Base-by-base conservation (phyloP, 352 stramenopile species). In the Detonula confervacea region DNA sequence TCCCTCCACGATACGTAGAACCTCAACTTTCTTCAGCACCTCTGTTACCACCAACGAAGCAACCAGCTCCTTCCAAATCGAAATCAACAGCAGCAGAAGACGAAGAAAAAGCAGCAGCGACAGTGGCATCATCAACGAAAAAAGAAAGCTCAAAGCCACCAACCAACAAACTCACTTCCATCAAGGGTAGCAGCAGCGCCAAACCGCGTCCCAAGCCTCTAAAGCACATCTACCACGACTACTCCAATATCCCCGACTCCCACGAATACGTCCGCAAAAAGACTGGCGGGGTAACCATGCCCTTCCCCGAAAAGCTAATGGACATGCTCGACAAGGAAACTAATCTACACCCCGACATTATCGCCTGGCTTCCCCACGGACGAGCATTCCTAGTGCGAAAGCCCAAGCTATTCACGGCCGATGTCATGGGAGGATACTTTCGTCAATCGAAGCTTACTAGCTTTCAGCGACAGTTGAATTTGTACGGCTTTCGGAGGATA, bases 401-500 rank as follows among this genome's bases (percentile, higher is more conserved):
- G 33, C 87, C 87, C 1, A 90, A 91, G 44, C 47, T 79, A 12
- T 95, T 95, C 67, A 90, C 83, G 0, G 27, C 44, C 11, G 63
- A 88, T n/a, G 84, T 95, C 42, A 95, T 95, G 90, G 76, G 69
- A 18, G 86, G 73, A 16, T 92, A 91, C 69, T 94, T 94, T 71
- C 67, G 80, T 16, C 91, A 95, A 77, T 91, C 81, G 6, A 94
- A 95, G 62, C 64, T 94, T 8, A 94, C 93, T 20, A 92, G 76
- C 14, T 97, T 97, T 83, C 93, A 95, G 42, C 75, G 94, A 16
- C 91, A 96, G 73, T 80, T 96, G 6, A 97, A 97, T 77, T 79
- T 97, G 0, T 97, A 97, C 66, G 94, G 94, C 6, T 97, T 96
- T 78, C 77, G 90, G 25, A 77, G 94, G 42, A 88, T 96, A n/a